These are phyloP conservation scores for Epichloe brachyelytri DNA, from an alignment of 2,329 filamentous ascomycete genomes.

Conservation along the genomic window DNA sequence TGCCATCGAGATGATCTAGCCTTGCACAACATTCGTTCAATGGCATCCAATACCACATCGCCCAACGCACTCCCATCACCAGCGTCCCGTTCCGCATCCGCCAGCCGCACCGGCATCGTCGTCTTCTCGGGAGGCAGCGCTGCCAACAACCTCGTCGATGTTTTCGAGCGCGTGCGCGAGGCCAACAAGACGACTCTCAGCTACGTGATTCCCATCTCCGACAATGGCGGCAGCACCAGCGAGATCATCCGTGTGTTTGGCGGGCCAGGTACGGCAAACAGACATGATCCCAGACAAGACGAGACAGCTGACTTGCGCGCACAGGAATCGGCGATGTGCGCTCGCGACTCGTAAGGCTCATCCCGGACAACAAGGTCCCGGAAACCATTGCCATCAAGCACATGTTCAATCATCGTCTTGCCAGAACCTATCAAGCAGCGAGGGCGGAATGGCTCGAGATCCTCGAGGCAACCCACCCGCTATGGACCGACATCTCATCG, in stretches of 20 bases:
- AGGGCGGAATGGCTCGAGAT: slow-evolving; percentile 77
- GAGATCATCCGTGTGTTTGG: slow-evolving; percentile 92
- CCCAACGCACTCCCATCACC: not conserved
- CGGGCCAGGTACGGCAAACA: slow-evolving; percentile 55
- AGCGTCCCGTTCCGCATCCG: not conserved
- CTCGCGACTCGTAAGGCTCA: slow-evolving; percentile 71
- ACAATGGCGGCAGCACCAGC: slow-evolving; percentile 89
- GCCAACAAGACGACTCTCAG: slow-evolving; percentile 56
- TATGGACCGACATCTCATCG: slow-evolving; percentile 61
- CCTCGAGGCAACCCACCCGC: slow-evolving; percentile 63
- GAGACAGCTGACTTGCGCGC: not conserved
- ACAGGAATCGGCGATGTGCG: slow-evolving; percentile 42
- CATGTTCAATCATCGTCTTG: slow-evolving; percentile 79
- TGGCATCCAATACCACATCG: not conserved
- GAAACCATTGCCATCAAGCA: slow-evolving; percentile 65
- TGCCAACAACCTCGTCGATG: slow-evolving; percentile 87
- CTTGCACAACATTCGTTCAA: not conserved
- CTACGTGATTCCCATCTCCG: slow-evolving; percentile 89
- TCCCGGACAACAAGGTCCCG: slow-evolving; percentile 49
- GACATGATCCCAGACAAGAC: not conserved
- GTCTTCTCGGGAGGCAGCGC: slow-evolving; percentile 88
- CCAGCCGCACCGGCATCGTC: slow-evolving; percentile 39
- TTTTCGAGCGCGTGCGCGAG: slow-evolving; percentile 57
- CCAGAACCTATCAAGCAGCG: slow-evolving; percentile 44
- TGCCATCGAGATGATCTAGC: no score